Evolutionary conservation across 768 basidiomycete species (phyloP).

Genomic region (Rhizopogon roseolus): DNA sequence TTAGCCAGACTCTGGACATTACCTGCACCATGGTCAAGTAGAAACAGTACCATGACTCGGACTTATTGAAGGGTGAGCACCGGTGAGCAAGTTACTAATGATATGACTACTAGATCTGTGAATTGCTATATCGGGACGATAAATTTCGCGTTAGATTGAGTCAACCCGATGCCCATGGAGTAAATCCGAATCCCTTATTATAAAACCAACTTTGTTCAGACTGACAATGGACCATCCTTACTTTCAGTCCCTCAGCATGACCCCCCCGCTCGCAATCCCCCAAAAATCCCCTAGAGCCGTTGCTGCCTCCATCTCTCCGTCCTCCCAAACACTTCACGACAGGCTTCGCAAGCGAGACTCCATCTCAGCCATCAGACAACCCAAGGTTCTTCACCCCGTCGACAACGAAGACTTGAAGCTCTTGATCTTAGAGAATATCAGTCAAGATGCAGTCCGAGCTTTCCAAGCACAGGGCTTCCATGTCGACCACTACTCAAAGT

Average conservation of each 20-base stretch:
- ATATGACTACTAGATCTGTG: background rate
- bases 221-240: slow-evolving; percentile 9
- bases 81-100: background rate
- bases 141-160: slow-evolving; percentile 1
- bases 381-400: slow-evolving; percentile 74
- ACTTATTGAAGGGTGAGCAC: too few species aligned
- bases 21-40: slow-evolving; percentile 96
- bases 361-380: slow-evolving; percentile 38
- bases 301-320: slow-evolving; percentile 53
- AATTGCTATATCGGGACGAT: slow-evolving; percentile 6
- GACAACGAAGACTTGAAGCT: slow-evolving; percentile 80
- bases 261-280: slow-evolving; percentile 41
- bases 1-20: slow-evolving; percentile 94
- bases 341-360: slow-evolving; percentile 36
- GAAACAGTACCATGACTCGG: slow-evolving; percentile 60
- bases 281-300: slow-evolving; percentile 26
- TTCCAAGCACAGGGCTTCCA: slow-evolving; percentile 83
- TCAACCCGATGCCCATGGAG: too few species aligned
- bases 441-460: slow-evolving; percentile 77
- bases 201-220: slow-evolving; percentile 2
- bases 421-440: slow-evolving; percentile 93
- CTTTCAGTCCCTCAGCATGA: slow-evolving; percentile 33
- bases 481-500: slow-evolving; percentile 84
- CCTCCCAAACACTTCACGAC: slow-evolving; percentile 38
- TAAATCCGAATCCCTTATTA: slow-evolving; percentile 9